These are phyloP conservation scores for Phytophthora agathidicida DNA, from an alignment of 352 stramenopile genomes.

Conservation along the genomic window DNA sequence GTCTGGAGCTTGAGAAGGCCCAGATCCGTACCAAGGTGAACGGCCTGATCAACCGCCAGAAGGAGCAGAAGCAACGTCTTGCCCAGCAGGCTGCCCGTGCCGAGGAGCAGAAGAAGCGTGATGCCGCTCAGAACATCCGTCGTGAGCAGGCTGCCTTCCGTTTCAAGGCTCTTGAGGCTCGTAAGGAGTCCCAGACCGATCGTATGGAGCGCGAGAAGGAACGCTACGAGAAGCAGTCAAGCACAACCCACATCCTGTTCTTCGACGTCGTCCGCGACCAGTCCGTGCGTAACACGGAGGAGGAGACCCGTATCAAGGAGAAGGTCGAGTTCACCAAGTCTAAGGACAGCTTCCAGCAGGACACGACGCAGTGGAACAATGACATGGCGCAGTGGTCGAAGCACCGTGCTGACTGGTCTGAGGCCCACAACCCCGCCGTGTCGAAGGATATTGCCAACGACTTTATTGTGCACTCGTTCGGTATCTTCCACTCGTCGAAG, in stretches of 20 bases:
- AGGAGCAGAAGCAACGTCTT: slow-evolving; percentile 75
- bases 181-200: slow-evolving; percentile 80
- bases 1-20: slow-evolving; percentile 85
- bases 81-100: slow-evolving; percentile 63
- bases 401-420: slow-evolving; percentile 87
- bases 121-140: slow-evolving; percentile 73
- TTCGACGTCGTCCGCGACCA: slow-evolving; percentile 84
- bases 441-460: slow-evolving; percentile 90
- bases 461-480: slow-evolving; percentile 88
- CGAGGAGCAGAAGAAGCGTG: slow-evolving; percentile 72
- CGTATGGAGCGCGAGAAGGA: slow-evolving; percentile 87
- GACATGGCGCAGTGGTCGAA: slow-evolving; percentile 90
- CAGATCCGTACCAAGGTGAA: slow-evolving; percentile 86
- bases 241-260: slow-evolving; percentile 83
- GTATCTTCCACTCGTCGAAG: slow-evolving; percentile 71
- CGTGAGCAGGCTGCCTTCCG: slow-evolving; percentile 72
- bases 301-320: slow-evolving; percentile 84
- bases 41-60: slow-evolving; percentile 63
- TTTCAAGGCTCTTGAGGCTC: slow-evolving; percentile 82
- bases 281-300: slow-evolving; percentile 71
- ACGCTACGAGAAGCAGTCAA: slow-evolving; percentile 74
- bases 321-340: slow-evolving; percentile 91
- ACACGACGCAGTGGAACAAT: slow-evolving; percentile 89
- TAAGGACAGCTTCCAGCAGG: slow-evolving; percentile 88
- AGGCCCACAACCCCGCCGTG: slow-evolving; percentile 87